Percentiles rank a stretch among this genome's conserved stretches.
Evolutionary conservation across 352 stramenopile genomes (phyloP).

Genomic region (Pelagophyceae sp.): DNA sequence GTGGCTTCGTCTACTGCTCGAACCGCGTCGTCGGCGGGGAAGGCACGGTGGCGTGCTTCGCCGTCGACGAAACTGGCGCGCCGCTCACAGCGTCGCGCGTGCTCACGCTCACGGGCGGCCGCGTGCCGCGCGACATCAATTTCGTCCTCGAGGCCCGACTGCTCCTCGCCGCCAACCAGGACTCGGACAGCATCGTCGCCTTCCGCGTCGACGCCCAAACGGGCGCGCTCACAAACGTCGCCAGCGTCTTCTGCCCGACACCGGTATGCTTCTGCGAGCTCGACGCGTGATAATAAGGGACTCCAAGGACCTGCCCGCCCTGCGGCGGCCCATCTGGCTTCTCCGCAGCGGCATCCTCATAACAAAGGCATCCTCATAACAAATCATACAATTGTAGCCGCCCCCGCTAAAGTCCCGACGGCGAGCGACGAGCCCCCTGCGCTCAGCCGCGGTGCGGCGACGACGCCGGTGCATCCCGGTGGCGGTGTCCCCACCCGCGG

Average conservation of each 20-base stretch:
- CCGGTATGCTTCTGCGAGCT: conserved; percentile 39
- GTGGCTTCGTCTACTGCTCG: background rate
- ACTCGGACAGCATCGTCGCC: conserved; percentile 51
- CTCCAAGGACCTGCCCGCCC: too few species aligned
- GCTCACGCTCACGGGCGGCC: conserved; percentile 36
- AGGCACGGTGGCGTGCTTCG: background rate
- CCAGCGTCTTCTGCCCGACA: conserved; percentile 40
- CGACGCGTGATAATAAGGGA: background rate
- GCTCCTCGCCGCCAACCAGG: conserved; percentile 55
- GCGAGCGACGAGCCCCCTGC: too few species aligned
- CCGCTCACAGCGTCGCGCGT: background rate
- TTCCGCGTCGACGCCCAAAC: conserved; percentile 46
- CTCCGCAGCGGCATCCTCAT: too few species aligned
- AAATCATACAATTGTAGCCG: too few species aligned
- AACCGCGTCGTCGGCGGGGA: background rate
- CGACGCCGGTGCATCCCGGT: too few species aligned
- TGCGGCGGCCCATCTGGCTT: too few species aligned
- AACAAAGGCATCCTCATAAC: too few species aligned
- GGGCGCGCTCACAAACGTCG: conserved; percentile 42
- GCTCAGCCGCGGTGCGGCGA: too few species aligned
- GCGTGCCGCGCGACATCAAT: conserved; percentile 44
- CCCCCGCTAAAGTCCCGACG: too few species aligned
- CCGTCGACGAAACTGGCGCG: background rate
- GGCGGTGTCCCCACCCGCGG: too few species aligned
- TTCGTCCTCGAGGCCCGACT: conserved; percentile 41